These are phyloP conservation scores for Beta macrorhiza DNA, from an alignment of 179 eudicot species.

Conservation along the genomic window DNA sequence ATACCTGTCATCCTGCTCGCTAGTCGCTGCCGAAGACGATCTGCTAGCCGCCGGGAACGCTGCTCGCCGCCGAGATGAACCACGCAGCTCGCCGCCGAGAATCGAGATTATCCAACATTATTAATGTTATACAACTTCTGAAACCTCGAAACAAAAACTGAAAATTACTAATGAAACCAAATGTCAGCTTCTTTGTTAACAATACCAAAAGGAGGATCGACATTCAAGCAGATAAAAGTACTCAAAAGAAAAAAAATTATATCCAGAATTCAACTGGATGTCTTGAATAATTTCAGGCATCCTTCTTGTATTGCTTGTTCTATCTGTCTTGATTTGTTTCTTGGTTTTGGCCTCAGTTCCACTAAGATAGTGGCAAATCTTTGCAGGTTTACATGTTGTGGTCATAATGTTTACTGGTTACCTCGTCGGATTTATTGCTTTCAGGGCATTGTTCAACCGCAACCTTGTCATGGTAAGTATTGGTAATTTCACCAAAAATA, in stretches of 20 bases:
- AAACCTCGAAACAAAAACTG: neutral
- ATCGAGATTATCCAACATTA: neutral
- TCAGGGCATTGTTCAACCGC: slow-evolving; percentile 80
- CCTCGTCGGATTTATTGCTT: slow-evolving; percentile 78
- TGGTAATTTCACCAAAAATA: neutral
- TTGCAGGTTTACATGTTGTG: slow-evolving; percentile 83
- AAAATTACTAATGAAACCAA: neutral
- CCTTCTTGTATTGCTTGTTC: neutral
- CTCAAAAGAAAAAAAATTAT: neutral
- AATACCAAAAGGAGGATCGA: neutral
- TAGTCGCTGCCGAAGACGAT: too few relatives aligned
- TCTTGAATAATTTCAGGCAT: neutral
- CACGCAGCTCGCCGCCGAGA: too few relatives aligned
- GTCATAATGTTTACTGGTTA: slow-evolving; percentile 85
- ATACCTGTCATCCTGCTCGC: too few relatives aligned
- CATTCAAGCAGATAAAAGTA: neutral
- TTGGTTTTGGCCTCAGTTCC: neutral
- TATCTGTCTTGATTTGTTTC: neutral
- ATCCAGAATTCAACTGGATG: neutral
- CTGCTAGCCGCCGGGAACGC: too few relatives aligned
- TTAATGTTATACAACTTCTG: neutral
- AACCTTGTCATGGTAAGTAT: slow-evolving; percentile 71
- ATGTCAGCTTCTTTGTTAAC: neutral
- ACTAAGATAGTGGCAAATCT: slow-evolving; percentile 8
- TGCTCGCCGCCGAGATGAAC: too few relatives aligned